These are phyloP conservation scores for Kluyveromyces starmeri DNA, from an alignment of 805 yeast species.

Conservation along the genomic window DNA sequence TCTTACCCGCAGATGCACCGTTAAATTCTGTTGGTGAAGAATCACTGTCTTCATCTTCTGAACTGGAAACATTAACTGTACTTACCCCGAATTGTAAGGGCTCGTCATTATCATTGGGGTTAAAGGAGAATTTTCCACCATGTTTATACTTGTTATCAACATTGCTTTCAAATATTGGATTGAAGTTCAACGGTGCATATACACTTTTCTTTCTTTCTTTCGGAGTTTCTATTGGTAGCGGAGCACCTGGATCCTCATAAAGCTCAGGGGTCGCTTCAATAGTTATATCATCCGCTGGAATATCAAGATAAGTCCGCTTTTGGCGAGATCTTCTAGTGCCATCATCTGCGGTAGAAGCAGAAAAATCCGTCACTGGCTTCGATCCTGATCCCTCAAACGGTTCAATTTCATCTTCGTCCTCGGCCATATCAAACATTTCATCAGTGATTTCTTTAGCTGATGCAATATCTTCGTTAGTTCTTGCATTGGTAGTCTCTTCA, in stretches of 20 bases:
- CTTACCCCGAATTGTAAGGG: constrained; percentile 27
- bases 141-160: constrained; percentile 79
- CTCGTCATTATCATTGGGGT: constrained; percentile 25
- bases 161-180: constrained; percentile 64
- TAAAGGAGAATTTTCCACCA: constrained; percentile 77
- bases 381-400: constrained; percentile 3
- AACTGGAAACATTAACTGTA: constrained; percentile 23
- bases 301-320: constrained; percentile 35
- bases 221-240: constrained; percentile 52
- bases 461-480: background rate
- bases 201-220: constrained; percentile 45
- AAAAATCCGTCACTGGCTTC: background rate
- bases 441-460: constrained; percentile 10
- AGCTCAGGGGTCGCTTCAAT: constrained; percentile 39
- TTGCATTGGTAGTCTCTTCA: constrained; percentile 18
- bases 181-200: constrained; percentile 75
- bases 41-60: constrained; percentile 26
- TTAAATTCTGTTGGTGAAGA: constrained; percentile 19
- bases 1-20: constrained; percentile 9
- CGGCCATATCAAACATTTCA: constrained; percentile 11
- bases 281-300: constrained; percentile 53
- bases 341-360: constrained; percentile 1
- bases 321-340: constrained; percentile 9
- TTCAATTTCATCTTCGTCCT: constrained; percentile 8
- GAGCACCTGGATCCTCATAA: constrained; percentile 80